phyloP scores from a whole-genome alignment of 192 early-diverging fungal genomes.

The Gonapodya prolifera region DNA sequence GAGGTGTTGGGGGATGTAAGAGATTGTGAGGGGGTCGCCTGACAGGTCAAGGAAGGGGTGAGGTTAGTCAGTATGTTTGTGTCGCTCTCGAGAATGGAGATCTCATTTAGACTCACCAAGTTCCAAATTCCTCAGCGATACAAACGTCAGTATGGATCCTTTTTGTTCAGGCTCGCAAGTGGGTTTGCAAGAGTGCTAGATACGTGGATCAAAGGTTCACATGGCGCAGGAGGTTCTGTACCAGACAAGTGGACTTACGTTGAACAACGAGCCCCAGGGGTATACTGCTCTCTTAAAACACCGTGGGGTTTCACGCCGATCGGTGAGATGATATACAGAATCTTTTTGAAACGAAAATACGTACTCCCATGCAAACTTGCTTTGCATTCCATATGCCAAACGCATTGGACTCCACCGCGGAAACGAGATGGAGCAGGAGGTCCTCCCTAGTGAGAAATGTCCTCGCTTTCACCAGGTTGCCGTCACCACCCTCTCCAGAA shows the following conservation, averaged over 20 bases:
- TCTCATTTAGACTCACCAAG: background rate
- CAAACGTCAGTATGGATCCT: constrained; percentile 11
- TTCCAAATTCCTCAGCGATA: constrained; percentile 9
- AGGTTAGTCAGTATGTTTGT: constrained; percentile 6
- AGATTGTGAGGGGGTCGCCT: constrained; percentile 45
- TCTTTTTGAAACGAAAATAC: constrained; percentile 8
- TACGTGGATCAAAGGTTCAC: constrained; percentile 1
- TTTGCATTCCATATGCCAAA: constrained; percentile 60
- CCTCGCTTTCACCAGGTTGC: too few species aligned
- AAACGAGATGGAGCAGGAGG: constrained; percentile 43
- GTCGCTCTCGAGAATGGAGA: background rate
- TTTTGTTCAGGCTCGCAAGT: constrained; percentile 31
- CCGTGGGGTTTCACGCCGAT: too few species aligned
- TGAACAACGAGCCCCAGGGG: constrained; percentile 49
- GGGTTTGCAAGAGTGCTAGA: constrained; percentile 43
- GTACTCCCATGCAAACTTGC: too few species aligned
- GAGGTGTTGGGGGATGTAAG: constrained; percentile 50
- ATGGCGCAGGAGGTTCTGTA: background rate
- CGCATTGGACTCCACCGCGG: constrained; percentile 49
- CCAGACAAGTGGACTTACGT: constrained; percentile 20
- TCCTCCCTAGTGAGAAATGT: background rate
- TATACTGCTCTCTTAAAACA: constrained; percentile 37
- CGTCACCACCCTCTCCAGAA: too few species aligned
- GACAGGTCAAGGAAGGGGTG: constrained; percentile 8
- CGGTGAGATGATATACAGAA: too few species aligned